Evolutionary conservation across 805 yeast species (phyloP).

Genomic region (Candida ulmi): DNA sequence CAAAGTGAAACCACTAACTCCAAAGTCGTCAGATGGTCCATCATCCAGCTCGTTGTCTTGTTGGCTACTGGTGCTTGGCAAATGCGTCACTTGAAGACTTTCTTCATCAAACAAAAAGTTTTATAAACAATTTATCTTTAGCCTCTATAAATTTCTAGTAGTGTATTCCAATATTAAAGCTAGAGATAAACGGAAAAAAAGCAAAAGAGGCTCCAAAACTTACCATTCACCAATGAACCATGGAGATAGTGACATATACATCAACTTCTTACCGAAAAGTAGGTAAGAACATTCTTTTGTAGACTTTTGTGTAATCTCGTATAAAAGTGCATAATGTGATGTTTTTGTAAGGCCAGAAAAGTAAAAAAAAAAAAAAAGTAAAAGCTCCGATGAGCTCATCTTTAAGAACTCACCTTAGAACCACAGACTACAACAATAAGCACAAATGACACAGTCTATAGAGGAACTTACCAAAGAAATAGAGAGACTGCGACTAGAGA

Average conservation of each 20-base stretch:
- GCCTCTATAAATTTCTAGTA: no score
- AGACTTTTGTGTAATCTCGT: no score
- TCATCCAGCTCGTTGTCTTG: constrained; percentile 64
- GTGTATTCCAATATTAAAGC: no score
- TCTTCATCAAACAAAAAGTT: constrained; percentile 84
- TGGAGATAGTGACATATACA: no score
- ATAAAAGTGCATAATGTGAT: no score
- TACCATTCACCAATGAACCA: no score
- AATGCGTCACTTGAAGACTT: constrained; percentile 67
- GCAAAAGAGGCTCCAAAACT: no score
- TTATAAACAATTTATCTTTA: constrained; percentile 42
- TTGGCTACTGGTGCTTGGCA: constrained; percentile 71
- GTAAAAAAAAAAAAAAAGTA: no score
- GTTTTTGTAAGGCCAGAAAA: no score
- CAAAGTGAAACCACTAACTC: constrained; percentile 71
- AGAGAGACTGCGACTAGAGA: constrained; percentile 11
- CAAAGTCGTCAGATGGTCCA: constrained; percentile 67
- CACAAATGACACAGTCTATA: neutral
- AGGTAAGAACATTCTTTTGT: no score
- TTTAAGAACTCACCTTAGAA: neutral
- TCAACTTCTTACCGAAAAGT: no score
- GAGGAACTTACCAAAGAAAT: constrained; percentile 5
- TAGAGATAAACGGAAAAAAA: no score
- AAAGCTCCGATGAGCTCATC: neutral
- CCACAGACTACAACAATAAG: neutral